These are phyloP conservation scores for Fraxinus baroniana DNA, from an alignment of 305 asterid species.

Conservation along the genomic window DNA sequence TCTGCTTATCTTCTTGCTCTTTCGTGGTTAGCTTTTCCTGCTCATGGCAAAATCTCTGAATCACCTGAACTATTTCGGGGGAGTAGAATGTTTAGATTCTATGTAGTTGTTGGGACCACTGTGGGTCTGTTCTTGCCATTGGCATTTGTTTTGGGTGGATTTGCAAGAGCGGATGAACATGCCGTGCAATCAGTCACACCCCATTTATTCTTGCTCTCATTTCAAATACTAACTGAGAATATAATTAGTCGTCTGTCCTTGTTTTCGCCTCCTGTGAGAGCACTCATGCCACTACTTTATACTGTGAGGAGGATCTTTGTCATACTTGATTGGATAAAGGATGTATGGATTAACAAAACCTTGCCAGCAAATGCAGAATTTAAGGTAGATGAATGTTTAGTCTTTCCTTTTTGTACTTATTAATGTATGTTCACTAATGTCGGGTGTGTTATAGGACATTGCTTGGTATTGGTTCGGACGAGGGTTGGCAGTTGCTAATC, in stretches of 20 bases:
- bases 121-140: slow-evolving; percentile 77
- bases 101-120: slow-evolving; percentile 63
- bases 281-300: slow-evolving; percentile 74
- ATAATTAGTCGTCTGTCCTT: slow-evolving; percentile 59
- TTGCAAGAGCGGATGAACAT: slow-evolving; percentile 86
- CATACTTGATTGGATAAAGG: slow-evolving; percentile 62
- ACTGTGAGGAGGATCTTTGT: slow-evolving; percentile 70
- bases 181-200: slow-evolving; percentile 84
- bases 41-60: slow-evolving; percentile 23
- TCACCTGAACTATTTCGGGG: slow-evolving; percentile 57
- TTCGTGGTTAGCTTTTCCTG: slow-evolving; percentile 64
- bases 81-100: slow-evolving; percentile 43
- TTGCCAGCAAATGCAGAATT: slow-evolving; percentile 51
- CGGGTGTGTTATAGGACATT: slow-evolving; percentile 40
- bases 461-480: slow-evolving; percentile 82
- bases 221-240: slow-evolving; percentile 84
- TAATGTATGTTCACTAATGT: background rate
- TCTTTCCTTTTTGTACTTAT: background rate
- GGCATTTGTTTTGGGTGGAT: slow-evolving; percentile 92
- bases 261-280: slow-evolving; percentile 87
- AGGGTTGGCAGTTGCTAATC: slow-evolving; percentile 49
- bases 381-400: slow-evolving; percentile 36
- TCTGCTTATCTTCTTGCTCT: slow-evolving; percentile 54
- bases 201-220: slow-evolving; percentile 72
- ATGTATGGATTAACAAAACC: slow-evolving; percentile 77